Evolutionary conservation across 345 rosid genomes (phyloP), one percentile per base, ranked within the genome.

Genomic region (Eucalyptus microcorys): DNA sequence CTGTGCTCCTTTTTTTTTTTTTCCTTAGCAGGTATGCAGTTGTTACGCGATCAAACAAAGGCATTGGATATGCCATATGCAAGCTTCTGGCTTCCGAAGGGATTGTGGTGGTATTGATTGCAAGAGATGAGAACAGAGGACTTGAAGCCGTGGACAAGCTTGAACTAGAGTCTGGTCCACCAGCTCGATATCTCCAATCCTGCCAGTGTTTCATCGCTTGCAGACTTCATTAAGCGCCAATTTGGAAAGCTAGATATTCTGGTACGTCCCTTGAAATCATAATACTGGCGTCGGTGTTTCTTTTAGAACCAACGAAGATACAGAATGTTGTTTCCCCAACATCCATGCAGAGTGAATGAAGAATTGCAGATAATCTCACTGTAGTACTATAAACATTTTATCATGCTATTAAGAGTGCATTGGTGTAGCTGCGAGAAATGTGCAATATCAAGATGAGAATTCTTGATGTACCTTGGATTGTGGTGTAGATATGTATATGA

Each of bases 171-270:
- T 50, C 88, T 94, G 92, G 57, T 92, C 53, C 93, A 87, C 86
- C 91, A 90, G 87, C 93, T 94, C 66, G 93, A 94, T 86, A 93
- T 93, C 16, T 24, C 83, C 2, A 91, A 91, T 17, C 90, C 92
- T 14, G 55, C 83, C 9, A 90, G 90, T 40, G 79, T 92, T 45
- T 86, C 93, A 16, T 42, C 88, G 37, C 89, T 94, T 26, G 91
- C 87, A 5, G 88, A 90, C 16, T 93, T 93, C 83, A 43, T 93
- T 88, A 89, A 85, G 80, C 88, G 30, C 30, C 87, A 88, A 19
- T 91, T 89, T 52, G 94, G 94, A 32, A 92, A 88, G 85, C 91
- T 93, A 45, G 95, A 94, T 87, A 91, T 94, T 37, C 87, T 90
- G 94, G 94, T 93, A 89, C 12, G 40, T 32, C 22, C 79, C 5